Conservation (phyloP, 208 protist genomes). For the Crithidia thermophila region DNA sequence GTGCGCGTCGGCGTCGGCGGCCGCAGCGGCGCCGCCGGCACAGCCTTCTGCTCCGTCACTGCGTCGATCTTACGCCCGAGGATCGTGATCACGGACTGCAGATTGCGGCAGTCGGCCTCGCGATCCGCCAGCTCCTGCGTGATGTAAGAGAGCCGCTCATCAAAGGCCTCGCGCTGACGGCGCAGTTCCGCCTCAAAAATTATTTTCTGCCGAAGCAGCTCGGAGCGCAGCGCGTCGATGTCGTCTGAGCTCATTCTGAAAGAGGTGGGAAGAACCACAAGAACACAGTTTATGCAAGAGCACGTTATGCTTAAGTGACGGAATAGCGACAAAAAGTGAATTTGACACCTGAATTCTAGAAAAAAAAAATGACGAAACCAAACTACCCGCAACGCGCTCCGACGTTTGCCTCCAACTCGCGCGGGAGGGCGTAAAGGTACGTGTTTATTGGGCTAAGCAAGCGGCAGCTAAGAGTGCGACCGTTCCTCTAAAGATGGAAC, state of each 20-base stretch:
- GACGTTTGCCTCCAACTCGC: no score
- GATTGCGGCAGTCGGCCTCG: constrained; percentile 87
- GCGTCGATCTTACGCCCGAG: constrained; percentile 85
- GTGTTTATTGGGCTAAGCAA: no score
- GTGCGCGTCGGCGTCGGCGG: constrained; percentile 52
- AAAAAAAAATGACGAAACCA: neutral
- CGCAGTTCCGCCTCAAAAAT: constrained; percentile 89
- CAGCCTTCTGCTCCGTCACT: constrained; percentile 40
- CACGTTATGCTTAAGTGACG: neutral
- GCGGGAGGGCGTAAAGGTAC: no score
- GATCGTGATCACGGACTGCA: constrained; percentile 90
- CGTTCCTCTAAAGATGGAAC: no score
- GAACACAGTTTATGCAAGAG: neutral
- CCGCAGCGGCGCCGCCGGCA: constrained; percentile 33
- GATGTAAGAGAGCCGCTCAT: constrained; percentile 59
- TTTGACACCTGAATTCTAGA: no score
- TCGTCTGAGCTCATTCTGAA: constrained; percentile 58
- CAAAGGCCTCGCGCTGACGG: constrained; percentile 79
- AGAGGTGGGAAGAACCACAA: neutral
- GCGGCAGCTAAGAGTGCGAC: no score
- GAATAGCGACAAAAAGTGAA: no score
- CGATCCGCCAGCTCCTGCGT: constrained; percentile 79
- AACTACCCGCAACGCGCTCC: no score
- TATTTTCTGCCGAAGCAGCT: constrained; percentile 89
- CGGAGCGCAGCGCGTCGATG: constrained; percentile 77